Evolutionary conservation across 495 filamentous ascomycete species (phyloP).

Genomic region (Penicillium flavigenum): DNA sequence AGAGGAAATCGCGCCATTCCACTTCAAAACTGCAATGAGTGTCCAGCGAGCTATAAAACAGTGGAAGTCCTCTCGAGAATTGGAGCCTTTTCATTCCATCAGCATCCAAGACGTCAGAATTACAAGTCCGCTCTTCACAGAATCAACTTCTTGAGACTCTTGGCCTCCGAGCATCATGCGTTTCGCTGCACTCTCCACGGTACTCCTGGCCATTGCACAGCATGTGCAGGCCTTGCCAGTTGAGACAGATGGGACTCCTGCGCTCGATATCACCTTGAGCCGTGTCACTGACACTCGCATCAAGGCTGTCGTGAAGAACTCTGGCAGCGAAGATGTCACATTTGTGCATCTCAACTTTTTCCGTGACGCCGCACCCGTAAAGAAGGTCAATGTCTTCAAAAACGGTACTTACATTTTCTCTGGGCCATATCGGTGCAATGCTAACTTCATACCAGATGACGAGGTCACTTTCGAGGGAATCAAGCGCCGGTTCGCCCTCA

Average conservation of each 20-base stretch:
- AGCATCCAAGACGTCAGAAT: not conserved
- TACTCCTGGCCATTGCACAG: conserved; percentile 45
- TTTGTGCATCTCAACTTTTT: conserved; percentile 64
- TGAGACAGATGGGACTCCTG: conserved; percentile 41
- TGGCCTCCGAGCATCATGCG: conserved; percentile 16
- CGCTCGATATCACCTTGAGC: conserved; percentile 53
- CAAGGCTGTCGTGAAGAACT: conserved; percentile 62
- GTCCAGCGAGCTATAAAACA: conserved; percentile 5
- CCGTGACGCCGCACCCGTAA: conserved; percentile 54
- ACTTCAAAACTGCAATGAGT: not conserved
- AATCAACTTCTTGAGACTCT: conserved; percentile 1
- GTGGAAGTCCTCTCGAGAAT: not conserved
- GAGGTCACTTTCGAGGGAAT: conserved; percentile 59
- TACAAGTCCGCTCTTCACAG: not conserved
- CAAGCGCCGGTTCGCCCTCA: conserved; percentile 46
- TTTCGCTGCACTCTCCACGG: conserved; percentile 19
- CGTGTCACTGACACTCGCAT: conserved; percentile 55
- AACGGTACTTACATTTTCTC: conserved; percentile 38
- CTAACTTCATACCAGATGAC: conserved; percentile 33
- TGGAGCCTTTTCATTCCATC: not conserved
- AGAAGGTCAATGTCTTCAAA: conserved; percentile 59
- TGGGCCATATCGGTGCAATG: not conserved
- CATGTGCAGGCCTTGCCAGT: conserved; percentile 42
- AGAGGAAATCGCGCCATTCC: not conserved
- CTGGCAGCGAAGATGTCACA: conserved; percentile 52